Conservation (phyloP, 192 early-diverging fungal genomes). For the Coemansia sp. region DNA sequence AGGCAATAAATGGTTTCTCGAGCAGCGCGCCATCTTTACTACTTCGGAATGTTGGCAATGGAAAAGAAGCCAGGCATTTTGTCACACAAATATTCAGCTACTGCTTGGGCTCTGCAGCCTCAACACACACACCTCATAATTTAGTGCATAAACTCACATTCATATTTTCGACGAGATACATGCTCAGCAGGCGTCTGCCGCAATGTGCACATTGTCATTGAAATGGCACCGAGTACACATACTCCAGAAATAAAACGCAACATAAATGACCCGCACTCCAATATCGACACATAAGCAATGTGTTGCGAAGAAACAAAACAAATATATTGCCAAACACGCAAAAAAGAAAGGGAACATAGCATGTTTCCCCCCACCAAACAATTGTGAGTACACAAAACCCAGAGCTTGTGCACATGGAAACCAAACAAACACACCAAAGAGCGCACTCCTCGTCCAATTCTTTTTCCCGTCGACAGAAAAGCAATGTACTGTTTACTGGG, state of each 20-base stretch:
- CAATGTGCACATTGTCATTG: too few species aligned
- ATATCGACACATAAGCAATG: not conserved
- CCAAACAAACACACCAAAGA: constrained; percentile 1
- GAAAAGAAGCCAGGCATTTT: not conserved
- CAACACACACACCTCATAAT: not conserved
- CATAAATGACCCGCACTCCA: too few species aligned
- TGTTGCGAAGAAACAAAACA: not conserved
- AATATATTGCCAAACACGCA: not conserved
- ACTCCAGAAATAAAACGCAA: too few species aligned
- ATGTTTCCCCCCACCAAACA: not conserved
- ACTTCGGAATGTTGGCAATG: not conserved
- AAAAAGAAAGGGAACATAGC: not conserved
- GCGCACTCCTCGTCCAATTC: not conserved
- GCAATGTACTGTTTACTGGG: constrained; percentile 64
- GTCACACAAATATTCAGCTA: not conserved
- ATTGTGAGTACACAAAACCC: not conserved
- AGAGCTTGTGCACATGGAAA: not conserved
- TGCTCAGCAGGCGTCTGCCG: too few species aligned
- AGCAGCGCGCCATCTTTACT: not conserved
- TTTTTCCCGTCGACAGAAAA: not conserved
- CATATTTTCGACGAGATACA: too few species aligned
- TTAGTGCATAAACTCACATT: not conserved
- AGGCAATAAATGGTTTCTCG: not conserved
- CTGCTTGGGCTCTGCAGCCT: not conserved
- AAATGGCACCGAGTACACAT: too few species aligned